Percentiles rank a stretch among this genome's conserved stretches.
Conservation (phyloP, 305 asterid genomes). For the Solanum hybrid region DNA sequence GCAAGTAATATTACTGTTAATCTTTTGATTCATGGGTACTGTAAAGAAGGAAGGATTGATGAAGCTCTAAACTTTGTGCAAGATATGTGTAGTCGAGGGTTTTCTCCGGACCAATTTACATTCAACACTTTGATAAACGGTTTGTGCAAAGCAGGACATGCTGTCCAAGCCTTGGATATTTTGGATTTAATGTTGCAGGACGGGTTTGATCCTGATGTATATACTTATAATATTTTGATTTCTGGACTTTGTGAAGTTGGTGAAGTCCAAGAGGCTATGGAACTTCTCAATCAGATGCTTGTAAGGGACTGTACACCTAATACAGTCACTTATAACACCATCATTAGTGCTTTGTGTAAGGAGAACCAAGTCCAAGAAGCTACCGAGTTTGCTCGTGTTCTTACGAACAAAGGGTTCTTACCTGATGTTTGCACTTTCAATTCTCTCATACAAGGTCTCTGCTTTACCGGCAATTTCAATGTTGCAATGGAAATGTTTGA, state of each 20-base stretch:
- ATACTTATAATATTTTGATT: slow-evolving; percentile 59
- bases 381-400: slow-evolving; percentile 46
- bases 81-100: slow-evolving; percentile 54
- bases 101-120: slow-evolving; percentile 63
- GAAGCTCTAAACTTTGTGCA: slow-evolving; percentile 62
- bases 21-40: slow-evolving; percentile 75
- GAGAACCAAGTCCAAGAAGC: slow-evolving; percentile 75
- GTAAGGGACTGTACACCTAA: slow-evolving; percentile 57
- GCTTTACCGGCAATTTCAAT: slow-evolving; percentile 38
- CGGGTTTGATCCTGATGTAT: slow-evolving; percentile 73
- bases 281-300: slow-evolving; percentile 68
- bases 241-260: slow-evolving; percentile 79
- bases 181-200: slow-evolving; percentile 76
- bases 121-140: slow-evolving; percentile 73
- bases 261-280: slow-evolving; percentile 58
- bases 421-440: slow-evolving; percentile 78
- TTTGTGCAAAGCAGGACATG: slow-evolving; percentile 69
- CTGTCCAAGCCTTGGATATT: slow-evolving; percentile 64
- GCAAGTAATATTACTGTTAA: slow-evolving; percentile 57
- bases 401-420: slow-evolving; percentile 45
- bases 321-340: slow-evolving; percentile 61
- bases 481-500: slow-evolving; percentile 52
- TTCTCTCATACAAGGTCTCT: slow-evolving; percentile 71
- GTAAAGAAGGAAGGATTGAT: slow-evolving; percentile 61
- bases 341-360: slow-evolving; percentile 68